These are phyloP conservation scores for Aspergillus aculeatinus DNA, from an alignment of 2,329 filamentous ascomycete genomes.

Conservation along the genomic window DNA sequence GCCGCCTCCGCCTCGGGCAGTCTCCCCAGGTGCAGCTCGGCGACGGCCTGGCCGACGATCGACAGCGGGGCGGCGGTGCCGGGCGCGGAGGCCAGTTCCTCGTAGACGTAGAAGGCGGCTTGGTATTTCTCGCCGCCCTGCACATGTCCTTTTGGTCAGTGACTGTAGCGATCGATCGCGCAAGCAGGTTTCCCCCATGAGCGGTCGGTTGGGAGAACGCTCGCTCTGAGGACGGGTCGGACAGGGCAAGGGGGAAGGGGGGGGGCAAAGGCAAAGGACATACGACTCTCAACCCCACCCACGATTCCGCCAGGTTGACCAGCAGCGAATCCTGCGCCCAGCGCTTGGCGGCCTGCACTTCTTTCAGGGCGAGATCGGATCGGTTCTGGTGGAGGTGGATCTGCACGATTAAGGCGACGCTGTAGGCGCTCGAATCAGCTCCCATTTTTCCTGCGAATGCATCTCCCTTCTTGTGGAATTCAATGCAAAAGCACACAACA, in stretches of 20 bases:
- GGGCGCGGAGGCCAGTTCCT: conserved; percentile 87
- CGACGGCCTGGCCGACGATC: conserved; percentile 83
- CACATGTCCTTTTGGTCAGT: too few relatives aligned
- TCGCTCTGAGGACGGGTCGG: too few relatives aligned
- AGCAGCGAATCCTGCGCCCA: conserved; percentile 95
- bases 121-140: conserved; percentile 95
- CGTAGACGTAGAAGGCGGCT: conserved; percentile 94
- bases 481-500: too few relatives aligned
- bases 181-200: too few relatives aligned
- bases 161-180: too few relatives aligned
- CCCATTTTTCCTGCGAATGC: too few relatives aligned
- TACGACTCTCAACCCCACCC: conserved; percentile 87
- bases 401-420: conserved; percentile 84
- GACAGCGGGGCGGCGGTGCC: conserved; percentile 73
- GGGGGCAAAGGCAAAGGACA: conserved; percentile 21
- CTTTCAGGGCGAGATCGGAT: conserved; percentile 84
- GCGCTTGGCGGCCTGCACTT: conserved; percentile 78
- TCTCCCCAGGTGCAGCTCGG: conserved; percentile 86
- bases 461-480: too few relatives aligned
- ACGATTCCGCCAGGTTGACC: conserved; percentile 92
- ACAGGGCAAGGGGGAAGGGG: too few relatives aligned
- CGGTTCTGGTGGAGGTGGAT: conserved; percentile 91
- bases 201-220: too few relatives aligned
- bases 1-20: conserved; percentile 86
- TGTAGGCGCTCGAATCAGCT: conserved; percentile 14